Evolutionary conservation across 345 rosid species (phyloP).

Genomic region (Heritiera littoralis): DNA sequence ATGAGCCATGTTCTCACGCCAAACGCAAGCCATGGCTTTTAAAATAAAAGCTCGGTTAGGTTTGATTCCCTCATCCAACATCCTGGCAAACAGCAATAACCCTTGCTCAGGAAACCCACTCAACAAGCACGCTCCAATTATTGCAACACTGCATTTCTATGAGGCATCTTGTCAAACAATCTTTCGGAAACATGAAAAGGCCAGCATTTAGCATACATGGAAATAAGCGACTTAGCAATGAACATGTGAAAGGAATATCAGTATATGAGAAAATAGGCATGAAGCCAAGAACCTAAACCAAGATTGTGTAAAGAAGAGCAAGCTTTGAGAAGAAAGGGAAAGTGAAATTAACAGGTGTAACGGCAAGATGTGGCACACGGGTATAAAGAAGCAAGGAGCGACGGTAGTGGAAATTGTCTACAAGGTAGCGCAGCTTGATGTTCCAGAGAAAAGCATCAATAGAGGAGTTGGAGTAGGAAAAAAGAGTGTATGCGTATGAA

Average conservation of each 20-base stretch:
- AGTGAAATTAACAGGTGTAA: constrained; percentile 39
- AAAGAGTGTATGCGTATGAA: constrained; percentile 40
- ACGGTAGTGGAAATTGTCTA: constrained; percentile 30
- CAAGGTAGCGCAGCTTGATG: constrained; percentile 41
- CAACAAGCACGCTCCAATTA: constrained; percentile 56
- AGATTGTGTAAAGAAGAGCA: constrained; percentile 32
- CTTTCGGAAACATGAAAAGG: constrained; percentile 15
- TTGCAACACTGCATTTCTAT: constrained; percentile 56
- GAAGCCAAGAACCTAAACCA: constrained; percentile 33
- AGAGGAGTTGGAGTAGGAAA: constrained; percentile 27
- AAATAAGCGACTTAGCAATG: constrained; percentile 42
- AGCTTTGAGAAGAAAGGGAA: constrained; percentile 49
- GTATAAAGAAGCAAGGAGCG: constrained; percentile 30
- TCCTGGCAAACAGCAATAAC: constrained; percentile 50
- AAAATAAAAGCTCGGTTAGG: constrained; percentile 62
- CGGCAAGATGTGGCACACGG: constrained; percentile 30
- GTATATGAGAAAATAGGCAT: constrained; percentile 24
- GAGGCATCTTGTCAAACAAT: constrained; percentile 49
- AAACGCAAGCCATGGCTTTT: constrained; percentile 47
- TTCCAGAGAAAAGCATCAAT: constrained; percentile 42
- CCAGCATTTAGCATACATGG: constrained; percentile 45
- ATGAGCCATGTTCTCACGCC: constrained; percentile 56
- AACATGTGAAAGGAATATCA: constrained; percentile 36
- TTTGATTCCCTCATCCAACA: constrained; percentile 52
- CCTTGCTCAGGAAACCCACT: constrained; percentile 55